phyloP scores from a whole-genome alignment of 177 flowering plant species.

The Vitis hybrid region DNA sequence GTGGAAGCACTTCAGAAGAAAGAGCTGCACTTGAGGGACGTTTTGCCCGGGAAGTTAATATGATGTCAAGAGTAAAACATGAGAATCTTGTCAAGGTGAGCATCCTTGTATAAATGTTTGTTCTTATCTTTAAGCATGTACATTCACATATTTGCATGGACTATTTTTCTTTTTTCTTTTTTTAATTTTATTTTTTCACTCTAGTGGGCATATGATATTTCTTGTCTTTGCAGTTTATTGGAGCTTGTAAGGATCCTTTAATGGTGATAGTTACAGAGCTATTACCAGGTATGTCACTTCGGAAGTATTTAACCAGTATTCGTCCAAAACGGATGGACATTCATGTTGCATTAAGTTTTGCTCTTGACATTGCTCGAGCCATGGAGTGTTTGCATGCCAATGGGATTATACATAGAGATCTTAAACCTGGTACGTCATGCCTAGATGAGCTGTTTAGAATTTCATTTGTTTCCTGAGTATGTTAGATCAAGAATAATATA shows the following conservation, averaged over 20 bases:
- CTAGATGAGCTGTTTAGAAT: constrained; percentile 15
- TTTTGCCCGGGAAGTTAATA: constrained; percentile 81
- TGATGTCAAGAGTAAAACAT: constrained; percentile 92
- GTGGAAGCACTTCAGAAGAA: constrained; percentile 71
- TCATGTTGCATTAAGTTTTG: constrained; percentile 61
- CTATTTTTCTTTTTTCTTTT: background rate
- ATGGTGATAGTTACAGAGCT: constrained; percentile 93
- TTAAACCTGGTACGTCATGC: constrained; percentile 74
- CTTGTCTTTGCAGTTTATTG: constrained; percentile 67
- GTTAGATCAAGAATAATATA: background rate
- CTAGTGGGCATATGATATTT: background rate
- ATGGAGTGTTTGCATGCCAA: constrained; percentile 93
- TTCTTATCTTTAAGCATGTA: background rate
- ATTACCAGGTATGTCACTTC: constrained; percentile 88
- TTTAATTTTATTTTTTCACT: constrained; percentile 1
- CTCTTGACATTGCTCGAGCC: constrained; percentile 87
- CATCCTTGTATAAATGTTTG: background rate
- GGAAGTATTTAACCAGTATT: constrained; percentile 62
- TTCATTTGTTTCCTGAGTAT: constrained; percentile 1
- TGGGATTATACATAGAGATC: constrained; percentile 94
- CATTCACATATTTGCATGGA: background rate
- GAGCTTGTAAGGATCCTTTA: constrained; percentile 89
- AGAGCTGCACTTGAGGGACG: constrained; percentile 65
- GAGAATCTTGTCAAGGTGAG: constrained; percentile 83
- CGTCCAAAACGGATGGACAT: constrained; percentile 73